These are phyloP conservation scores for Daldinia caldariorum DNA, from an alignment of 495 filamentous ascomycete genomes.

Conservation along the genomic window DNA sequence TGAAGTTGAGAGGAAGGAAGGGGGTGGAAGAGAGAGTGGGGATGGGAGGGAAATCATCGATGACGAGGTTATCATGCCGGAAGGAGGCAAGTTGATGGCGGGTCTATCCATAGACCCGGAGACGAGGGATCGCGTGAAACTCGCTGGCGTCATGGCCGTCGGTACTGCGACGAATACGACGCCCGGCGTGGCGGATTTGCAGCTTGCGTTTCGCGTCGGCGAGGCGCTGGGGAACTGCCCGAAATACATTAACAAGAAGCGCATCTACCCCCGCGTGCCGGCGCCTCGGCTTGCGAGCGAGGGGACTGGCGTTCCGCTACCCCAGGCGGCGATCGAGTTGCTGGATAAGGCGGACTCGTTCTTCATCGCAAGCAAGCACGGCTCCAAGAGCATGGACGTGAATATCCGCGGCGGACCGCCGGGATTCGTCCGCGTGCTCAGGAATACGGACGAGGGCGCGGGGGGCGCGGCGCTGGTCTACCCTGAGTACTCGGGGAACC, in stretches of 20 bases:
- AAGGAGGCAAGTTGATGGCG: conserved; percentile 59
- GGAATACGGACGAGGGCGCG: conserved; percentile 59
- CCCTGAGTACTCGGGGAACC: conserved; percentile 84
- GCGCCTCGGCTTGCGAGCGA: conserved; percentile 61
- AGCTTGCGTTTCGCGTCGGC: conserved; percentile 72
- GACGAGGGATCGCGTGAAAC: conserved; percentile 71
- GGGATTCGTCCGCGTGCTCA: conserved; percentile 75
- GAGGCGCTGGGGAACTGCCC: conserved; percentile 82
- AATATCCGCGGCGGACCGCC: conserved; percentile 80
- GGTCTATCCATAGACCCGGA: conserved; percentile 75
- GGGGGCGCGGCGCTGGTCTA: conserved; percentile 65
- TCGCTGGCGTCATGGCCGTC: conserved; percentile 70
- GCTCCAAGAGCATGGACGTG: conserved; percentile 78
- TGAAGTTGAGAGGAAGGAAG: conserved; percentile 52
- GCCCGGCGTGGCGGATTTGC: conserved; percentile 60
- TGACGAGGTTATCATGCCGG: conserved; percentile 46
- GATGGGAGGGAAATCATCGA: conserved; percentile 21
- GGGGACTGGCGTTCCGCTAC: conserved; percentile 44
- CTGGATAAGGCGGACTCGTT: conserved; percentile 75
- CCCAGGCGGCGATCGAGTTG: conserved; percentile 64
- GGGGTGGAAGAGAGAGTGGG: conserved; percentile 36
- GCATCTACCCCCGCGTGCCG: conserved; percentile 63
- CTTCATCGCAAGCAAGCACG: conserved; percentile 74
- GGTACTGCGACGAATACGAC: conserved; percentile 53
- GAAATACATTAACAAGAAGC: conserved; percentile 82